Conservation (phyloP, 2,329 filamentous ascomycete genomes). For the Zopfia rhizophila region DNA sequence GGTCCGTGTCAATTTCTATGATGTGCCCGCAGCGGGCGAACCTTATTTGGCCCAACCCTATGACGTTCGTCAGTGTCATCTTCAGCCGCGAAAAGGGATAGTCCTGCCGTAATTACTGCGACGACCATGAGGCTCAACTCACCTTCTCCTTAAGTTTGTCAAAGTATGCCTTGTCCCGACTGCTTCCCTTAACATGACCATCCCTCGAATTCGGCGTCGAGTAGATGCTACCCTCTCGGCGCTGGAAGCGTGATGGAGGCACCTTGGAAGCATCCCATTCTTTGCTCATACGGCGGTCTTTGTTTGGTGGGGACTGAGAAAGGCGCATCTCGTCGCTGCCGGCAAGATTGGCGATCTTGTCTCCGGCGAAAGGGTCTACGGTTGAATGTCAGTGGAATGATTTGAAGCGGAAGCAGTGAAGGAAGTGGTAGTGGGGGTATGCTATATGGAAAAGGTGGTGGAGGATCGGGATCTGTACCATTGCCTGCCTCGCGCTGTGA, state of each 20-base stretch:
- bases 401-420: background rate
- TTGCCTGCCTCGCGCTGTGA: conserved; percentile 29
- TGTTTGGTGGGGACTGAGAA: conserved; percentile 19
- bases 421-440: background rate
- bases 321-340: conserved; percentile 34
- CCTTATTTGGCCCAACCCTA: too few species aligned
- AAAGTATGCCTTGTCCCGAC: conserved; percentile 67
- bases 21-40: too few species aligned
- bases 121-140: too few species aligned
- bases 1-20: too few species aligned
- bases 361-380: conserved; percentile 34
- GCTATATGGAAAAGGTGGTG: background rate
- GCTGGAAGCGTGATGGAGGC: conserved; percentile 74
- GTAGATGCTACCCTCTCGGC: conserved; percentile 75
- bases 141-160: conserved; percentile 62
- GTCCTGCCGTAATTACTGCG: too few species aligned
- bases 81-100: too few species aligned
- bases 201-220: conserved; percentile 73
- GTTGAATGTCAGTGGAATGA: background rate
- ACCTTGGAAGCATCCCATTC: conserved; percentile 72
- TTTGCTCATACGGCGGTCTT: conserved; percentile 48
- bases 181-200: conserved; percentile 66
- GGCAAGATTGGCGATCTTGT: conserved; percentile 34
- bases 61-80: too few species aligned
- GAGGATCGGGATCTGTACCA: conserved; percentile 8